Evolutionary conservation across 2,329 filamentous ascomycete genomes (phyloP).

Genomic region (Simplicillium aogashimaense): DNA sequence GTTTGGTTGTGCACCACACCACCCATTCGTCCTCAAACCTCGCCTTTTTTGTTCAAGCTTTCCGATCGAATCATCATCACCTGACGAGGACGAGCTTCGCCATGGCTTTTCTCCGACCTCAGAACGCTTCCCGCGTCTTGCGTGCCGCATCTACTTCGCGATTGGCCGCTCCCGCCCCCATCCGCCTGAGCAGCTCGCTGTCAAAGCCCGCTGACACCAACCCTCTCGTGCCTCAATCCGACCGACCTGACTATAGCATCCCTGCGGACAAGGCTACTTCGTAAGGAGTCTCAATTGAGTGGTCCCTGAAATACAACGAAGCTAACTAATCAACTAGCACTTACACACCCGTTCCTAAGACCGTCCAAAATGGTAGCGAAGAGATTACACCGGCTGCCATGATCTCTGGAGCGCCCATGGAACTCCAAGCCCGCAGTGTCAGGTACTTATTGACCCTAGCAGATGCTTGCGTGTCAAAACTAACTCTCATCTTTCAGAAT

Average conservation of each 20-base stretch:
- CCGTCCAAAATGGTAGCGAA: slow-evolving; percentile 86
- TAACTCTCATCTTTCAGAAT: slow-evolving; percentile 49
- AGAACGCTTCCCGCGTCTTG: slow-evolving; percentile 41
- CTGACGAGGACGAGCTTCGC: slow-evolving; percentile 14
- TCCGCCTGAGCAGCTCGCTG: slow-evolving; percentile 45
- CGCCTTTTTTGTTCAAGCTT: too few species aligned
- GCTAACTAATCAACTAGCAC: slow-evolving; percentile 40
- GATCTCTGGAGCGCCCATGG: slow-evolving; percentile 83
- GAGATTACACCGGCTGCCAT: slow-evolving; percentile 71
- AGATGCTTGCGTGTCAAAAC: background rate
- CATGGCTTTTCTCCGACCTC: slow-evolving; percentile 60
- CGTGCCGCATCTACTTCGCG: slow-evolving; percentile 30
- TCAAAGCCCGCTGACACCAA: slow-evolving; percentile 29
- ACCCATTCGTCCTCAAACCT: too few species aligned
- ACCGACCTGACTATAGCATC: slow-evolving; percentile 73
- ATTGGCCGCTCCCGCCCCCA: slow-evolving; percentile 29
- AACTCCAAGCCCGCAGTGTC: slow-evolving; percentile 88
- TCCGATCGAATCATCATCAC: slow-evolving; percentile 3
- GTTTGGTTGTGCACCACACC: background rate
- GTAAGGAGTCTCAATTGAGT: slow-evolving; percentile 35
- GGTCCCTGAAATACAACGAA: background rate
- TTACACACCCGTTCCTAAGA: slow-evolving; percentile 85
- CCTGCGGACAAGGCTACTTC: slow-evolving; percentile 83
- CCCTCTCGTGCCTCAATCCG: slow-evolving; percentile 31
- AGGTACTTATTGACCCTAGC: slow-evolving; percentile 48